Base-by-base conservation (phyloP, 2,329 filamentous ascomycete genomes). In the Aspergillus uvarum region DNA sequence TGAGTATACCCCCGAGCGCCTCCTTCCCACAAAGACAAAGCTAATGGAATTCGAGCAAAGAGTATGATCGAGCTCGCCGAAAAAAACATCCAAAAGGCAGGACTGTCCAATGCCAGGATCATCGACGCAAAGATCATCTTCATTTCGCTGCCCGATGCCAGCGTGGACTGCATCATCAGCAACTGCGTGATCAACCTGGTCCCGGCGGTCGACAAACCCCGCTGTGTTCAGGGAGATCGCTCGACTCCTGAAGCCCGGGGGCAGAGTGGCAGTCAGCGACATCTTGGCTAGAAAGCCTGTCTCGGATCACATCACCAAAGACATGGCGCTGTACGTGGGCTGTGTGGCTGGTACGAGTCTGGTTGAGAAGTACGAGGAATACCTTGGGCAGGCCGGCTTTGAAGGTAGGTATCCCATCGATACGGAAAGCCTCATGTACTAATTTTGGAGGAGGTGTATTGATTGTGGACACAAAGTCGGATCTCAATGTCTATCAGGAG, bases 101-200 rank as follows among this genome's bases (percentile, higher is more conserved):
- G 70, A 0, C 71, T 73, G 4, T 60, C 65, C 5, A 87, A 87
- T 64, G 76, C 81, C 2, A 67, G 74, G 12, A 87, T 88, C 59
- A 64, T 86, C 59, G 72, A 85, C 60, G 74, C 78, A 2, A 68
- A 67, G 19, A 87, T 88, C 66, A 85, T 82, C 0, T 65, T 73
- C 3, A 80, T 86, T 21, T 72, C 79, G 0, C 72, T 87, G 0
- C 68, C 74, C 1, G 64, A 72, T 10, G 66, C 61, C 8, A 80
- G 68, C 16, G 82, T 79, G 19, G 79, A 87, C 70, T 83, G 82
- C 65, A 80, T 89, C 59, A 86, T 88, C 63, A 84, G 81, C 63
- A 89, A 89, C 72, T 89, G 86, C 60, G 85, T 87, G 26, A 74
- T 88, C 60, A 87, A 87, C 63, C 81, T 87, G 0, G 82, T 87